Base-by-base conservation (phyloP, 352 stramenopile species). In the Halophytophthora batemanensis region DNA sequence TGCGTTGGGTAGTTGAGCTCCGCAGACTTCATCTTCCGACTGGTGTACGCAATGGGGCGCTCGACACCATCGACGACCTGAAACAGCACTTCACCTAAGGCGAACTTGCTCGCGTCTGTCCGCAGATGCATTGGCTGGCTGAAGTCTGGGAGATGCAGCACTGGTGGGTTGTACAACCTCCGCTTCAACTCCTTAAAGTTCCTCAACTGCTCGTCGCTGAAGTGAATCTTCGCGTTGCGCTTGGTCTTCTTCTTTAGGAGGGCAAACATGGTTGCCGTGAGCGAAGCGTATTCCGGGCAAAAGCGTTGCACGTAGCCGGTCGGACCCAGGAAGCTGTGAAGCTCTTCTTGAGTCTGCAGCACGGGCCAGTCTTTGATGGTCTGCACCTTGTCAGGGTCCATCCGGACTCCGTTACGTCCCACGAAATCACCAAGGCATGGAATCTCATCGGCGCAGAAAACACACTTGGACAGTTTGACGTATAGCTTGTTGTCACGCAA, bases 401-500 rank as follows among this genome's bases (percentile, higher is more conserved):
- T 56, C 0, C 49, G 50, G 14, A 65, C 41, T 5, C 61, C 66
- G 12, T 61, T 42, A 0, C 49, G 47, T 0, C 53, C 53, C 17
- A 69, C 41, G 21, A 61, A 72, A 31, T 69, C 56, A 33, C 53
- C 62, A 1, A 72, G 50, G 31, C 53, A 56, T 3, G 54, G 54
- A 25, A 76, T 71, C 15, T 69, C 59, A 17, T 54, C 23, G 0
- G 56, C 47, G 18, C 44, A 63, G 31, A 70, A 67, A 6, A 52
- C 19, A 43, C 59, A 72, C 47, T 70, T 70, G 1, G 45, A 47
- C 23, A 64, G 14, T 12, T 72, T 76, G 28, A 66, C 29, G 41
- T 67, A 72, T 7, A 72, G 37, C 8, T 10, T 17, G 36, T 41
- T 41, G 6, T 41, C 15, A 18, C 58, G 17, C 8, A 25, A 12